Conservation (phyloP, 2,329 filamentous ascomycete genomes). For the Alternaria burnsii region DNA sequence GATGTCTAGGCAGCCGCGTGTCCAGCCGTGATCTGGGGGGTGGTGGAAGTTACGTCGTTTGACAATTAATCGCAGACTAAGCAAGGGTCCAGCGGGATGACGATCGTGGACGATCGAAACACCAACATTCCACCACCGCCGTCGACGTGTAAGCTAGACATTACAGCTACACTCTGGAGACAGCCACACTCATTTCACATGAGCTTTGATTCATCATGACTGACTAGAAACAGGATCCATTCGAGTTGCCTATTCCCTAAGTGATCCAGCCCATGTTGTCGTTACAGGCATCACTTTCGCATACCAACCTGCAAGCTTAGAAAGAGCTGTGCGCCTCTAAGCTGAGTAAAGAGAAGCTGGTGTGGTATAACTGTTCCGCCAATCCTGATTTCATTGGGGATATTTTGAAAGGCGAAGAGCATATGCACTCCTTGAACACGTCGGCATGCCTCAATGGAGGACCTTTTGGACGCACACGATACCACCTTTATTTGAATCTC, state of each 20-base stretch:
- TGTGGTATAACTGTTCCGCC: too few relatives aligned
- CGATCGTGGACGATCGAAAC: conserved; percentile 10
- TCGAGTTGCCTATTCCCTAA: not conserved
- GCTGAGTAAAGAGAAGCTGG: too few relatives aligned
- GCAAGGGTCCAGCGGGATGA: conserved; percentile 27
- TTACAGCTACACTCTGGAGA: not conserved
- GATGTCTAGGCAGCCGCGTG: not conserved
- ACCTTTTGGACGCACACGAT: not conserved
- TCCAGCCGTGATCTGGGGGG: not conserved
- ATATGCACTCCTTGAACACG: conserved; percentile 18
- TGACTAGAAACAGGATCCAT: not conserved
- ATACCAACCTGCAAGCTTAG: not conserved
- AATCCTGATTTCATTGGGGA: too few relatives aligned
- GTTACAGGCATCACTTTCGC: not conserved
- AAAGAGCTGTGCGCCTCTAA: not conserved
- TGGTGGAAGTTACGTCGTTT: conserved; percentile 24
- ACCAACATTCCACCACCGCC: conserved; percentile 4
- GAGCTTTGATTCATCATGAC: not conserved
- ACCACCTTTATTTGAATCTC: conserved; percentile 53
- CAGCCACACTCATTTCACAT: not conserved
- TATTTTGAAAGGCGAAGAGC: not conserved
- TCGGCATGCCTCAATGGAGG: conserved; percentile 8
- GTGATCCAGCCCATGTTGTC: not conserved
- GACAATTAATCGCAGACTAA: conserved; percentile 24
- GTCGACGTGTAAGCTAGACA: not conserved